These are phyloP conservation scores for Aspergillus ustus DNA, from an alignment of 2,329 filamentous ascomycete genomes.

Conservation along the genomic window DNA sequence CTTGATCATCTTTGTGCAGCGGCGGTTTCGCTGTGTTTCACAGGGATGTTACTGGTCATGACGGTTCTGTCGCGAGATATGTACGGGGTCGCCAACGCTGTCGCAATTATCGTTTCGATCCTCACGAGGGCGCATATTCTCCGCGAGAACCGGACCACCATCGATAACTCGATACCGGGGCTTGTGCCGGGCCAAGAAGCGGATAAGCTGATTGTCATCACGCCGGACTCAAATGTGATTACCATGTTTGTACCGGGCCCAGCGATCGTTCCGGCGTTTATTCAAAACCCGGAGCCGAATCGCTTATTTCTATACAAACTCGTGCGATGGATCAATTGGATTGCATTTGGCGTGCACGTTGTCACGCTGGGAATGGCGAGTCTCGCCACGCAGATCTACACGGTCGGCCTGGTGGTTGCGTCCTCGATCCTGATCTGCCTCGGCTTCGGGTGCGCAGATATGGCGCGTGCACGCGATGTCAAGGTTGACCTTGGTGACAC, in stretches of 20 bases:
- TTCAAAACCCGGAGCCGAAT: neutral
- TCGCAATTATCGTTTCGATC: neutral
- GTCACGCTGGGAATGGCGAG: neutral
- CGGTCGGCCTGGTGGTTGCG: neutral
- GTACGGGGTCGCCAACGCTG: neutral
- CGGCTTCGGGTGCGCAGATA: neutral
- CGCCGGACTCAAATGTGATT: neutral
- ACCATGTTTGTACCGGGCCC: neutral
- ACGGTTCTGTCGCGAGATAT: neutral
- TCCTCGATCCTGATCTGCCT: neutral
- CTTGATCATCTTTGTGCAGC: neutral
- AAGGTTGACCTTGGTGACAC: neutral
- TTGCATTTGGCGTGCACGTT: neutral
- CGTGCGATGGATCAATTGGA: neutral
- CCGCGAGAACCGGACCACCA: neutral
- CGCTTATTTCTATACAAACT: neutral
- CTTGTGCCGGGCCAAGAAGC: neutral
- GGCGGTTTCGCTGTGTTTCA: neutral
- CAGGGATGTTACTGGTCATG: neutral
- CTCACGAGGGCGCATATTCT: neutral
- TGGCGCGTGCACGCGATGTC: neutral
- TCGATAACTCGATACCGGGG: neutral
- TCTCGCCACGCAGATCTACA: neutral
- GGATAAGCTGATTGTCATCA: neutral
- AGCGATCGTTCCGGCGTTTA: neutral